Conservation (phyloP, 208 protist species). For the Trypanosoma congolense region DNA sequence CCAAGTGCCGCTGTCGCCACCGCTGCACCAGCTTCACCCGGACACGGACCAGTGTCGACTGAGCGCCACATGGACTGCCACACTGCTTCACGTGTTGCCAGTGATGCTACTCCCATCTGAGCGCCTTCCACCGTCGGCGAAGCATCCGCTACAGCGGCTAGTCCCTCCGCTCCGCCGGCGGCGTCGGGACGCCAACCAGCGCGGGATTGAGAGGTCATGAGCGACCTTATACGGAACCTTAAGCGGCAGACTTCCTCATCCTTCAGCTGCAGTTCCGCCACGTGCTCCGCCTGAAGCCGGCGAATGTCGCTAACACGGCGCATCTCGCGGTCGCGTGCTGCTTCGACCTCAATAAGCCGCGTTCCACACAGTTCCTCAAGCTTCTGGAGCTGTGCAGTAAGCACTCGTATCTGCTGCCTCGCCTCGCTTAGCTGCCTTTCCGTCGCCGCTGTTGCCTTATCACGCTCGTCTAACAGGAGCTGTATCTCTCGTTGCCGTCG, state of each 20-base stretch:
- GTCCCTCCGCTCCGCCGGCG: neutral
- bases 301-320: conserved; percentile 65
- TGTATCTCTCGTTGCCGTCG: conserved; percentile 43
- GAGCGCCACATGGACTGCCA: conserved; percentile 18
- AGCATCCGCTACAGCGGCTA: neutral
- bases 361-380: conserved; percentile 75
- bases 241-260: conserved; percentile 72
- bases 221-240: conserved; percentile 52
- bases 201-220: neutral
- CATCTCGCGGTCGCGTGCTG: conserved; percentile 54
- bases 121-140: too few species aligned
- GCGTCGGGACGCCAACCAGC: neutral
- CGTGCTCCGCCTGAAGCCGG: conserved; percentile 66
- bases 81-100: neutral
- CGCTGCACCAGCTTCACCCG: neutral
- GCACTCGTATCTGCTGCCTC: conserved; percentile 39
- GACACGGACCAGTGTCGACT: neutral
- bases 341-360: conserved; percentile 68
- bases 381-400: conserved; percentile 47
- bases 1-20: neutral
- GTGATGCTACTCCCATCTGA: too few species aligned
- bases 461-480: conserved; percentile 35
- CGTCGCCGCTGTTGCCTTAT: conserved; percentile 24
- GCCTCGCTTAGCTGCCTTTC: conserved; percentile 27
- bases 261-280: conserved; percentile 69